Base-by-base conservation (phyloP, 441 rosid species). In the Euphorbia celastroides region DNA sequence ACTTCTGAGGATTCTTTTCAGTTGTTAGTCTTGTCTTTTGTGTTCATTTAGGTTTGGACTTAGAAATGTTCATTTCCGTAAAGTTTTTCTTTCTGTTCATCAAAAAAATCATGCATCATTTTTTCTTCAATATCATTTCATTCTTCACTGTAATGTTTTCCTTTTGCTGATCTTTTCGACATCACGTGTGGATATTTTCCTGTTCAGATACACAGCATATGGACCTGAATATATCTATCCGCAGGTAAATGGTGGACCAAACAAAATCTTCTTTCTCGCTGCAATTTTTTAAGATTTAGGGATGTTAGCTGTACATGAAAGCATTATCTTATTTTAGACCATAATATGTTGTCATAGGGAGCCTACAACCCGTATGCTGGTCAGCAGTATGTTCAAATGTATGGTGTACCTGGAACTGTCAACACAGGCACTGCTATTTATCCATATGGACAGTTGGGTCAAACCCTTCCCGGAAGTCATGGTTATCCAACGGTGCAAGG, bases 321-420 rank as follows among this genome's bases (percentile, higher is more conserved):
- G 42, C 60, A 55, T 61, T 78, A 68, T 76, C 65, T 62, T 72
- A 48, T 48, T 64, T 28, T 31, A 60, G 50, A 66, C 26, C 62
- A 28, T 51, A 26, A 30, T 19, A 7, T 64, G 38, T 59, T 62
- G 57, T 76, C 31, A 26, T 65, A 94, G 98, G 94, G 96, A 57
- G 68, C 77, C 25, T 92, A 89, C 83, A 89, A 82, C 72, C 94
- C 97, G 50, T 89, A 94, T 71, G 63, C 78, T 68, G 88, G 83
- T 19, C 99, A 89, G 77, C 98, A 87, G 72, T 89, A 92, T 83
- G 85, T 92, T 83, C 98, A 84, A 74, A 70, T 89, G 28, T 89
- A 89, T 68, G 96, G 96, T 75, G 81, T 84, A 36, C 96, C 90
- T 14, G 92, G 88, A 66, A 65, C 85, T 32, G 81, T 79, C 62